Base-by-base conservation (phyloP, 179 eudicot genomes). In the Camellia oleifera region DNA sequence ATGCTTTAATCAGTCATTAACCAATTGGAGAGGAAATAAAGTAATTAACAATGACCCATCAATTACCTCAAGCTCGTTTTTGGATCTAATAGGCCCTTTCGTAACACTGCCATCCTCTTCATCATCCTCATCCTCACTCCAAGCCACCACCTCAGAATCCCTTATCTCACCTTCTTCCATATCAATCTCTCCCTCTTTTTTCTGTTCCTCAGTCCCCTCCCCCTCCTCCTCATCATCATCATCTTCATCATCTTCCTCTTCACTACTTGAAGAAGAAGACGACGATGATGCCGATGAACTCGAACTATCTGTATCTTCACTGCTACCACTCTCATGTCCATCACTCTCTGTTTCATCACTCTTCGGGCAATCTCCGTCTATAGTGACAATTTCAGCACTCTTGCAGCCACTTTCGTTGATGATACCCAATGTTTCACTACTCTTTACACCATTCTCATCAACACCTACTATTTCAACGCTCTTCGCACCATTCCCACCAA, bases 121-220 rank as follows among this genome's bases (percentile, higher is more conserved):
- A n/a, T 84, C 85, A 15, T 67, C 81, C 67, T 65, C 84, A 18
- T 77, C 85, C 69, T 85, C 91, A 78, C 86, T 86, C 91, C 87
- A 84, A 70, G 84, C 83, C 81, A 86, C 91, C 66, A 56, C 87
- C 79, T 89, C 96, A 64, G 92, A 82, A 66, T 85, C 87, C 85
- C 85, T 66, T 74, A 95, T 92, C 83, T 93, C 93, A 78, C 97
- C 97, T 82, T 94, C 97, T 87, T 95, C 94, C 68, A 88, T 23
- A 4, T 90, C 96, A 46, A 75, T 80, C 71, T 81, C 75, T 75
- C 71, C 83, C 77, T 80, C 70, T 32, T 75, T 77, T 9, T 77
- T 79, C 18, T 80, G 12, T 4, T 67, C 7, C 71, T 11, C 77
- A 0, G 32, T 60, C 62, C 82, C 82, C 56, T 84, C 87, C 68